These are phyloP conservation scores for Cordyceps javanica DNA, from an alignment of 2,329 filamentous ascomycete genomes.

Conservation along the genomic window DNA sequence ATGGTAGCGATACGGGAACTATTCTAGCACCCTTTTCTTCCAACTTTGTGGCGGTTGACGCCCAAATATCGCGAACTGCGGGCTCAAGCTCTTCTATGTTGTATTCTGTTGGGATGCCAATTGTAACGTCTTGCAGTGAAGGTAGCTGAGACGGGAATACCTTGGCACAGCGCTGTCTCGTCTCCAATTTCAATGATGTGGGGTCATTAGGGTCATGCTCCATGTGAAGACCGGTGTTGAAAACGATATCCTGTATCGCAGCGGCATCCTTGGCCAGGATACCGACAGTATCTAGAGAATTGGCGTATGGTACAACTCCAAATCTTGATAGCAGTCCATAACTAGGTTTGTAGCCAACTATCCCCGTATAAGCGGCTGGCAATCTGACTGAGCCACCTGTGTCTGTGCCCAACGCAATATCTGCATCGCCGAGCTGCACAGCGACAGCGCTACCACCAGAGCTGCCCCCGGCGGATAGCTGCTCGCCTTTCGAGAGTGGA, in stretches of 20 bases:
- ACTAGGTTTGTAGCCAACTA: slow-evolving; percentile 83
- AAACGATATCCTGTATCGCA: slow-evolving; percentile 44
- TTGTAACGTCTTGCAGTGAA: slow-evolving; percentile 32
- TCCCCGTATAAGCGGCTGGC: slow-evolving; percentile 79
- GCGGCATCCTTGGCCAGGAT: slow-evolving; percentile 55
- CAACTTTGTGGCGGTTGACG: slow-evolving; percentile 52
- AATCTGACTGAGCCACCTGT: slow-evolving; percentile 85
- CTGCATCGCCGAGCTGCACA: slow-evolving; percentile 55
- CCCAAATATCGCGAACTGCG: slow-evolving; percentile 65
- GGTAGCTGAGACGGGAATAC: slow-evolving; percentile 20
- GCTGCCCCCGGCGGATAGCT: slow-evolving; percentile 73
- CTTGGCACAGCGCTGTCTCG: slow-evolving; percentile 44
- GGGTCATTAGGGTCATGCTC: slow-evolving; percentile 66
- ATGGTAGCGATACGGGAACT: slow-evolving; percentile 71
- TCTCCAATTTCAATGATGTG: slow-evolving; percentile 56
- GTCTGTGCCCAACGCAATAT: slow-evolving; percentile 78
- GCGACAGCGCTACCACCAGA: slow-evolving; percentile 91
- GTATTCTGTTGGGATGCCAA: slow-evolving; percentile 68
- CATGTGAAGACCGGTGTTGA: slow-evolving; percentile 41
- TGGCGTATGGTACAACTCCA: slow-evolving; percentile 86
- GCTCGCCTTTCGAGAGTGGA: slow-evolving; percentile 29
- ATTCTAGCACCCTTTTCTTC: slow-evolving; percentile 62
- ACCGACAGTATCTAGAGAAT: slow-evolving; percentile 87
- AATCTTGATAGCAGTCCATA: slow-evolving; percentile 82
- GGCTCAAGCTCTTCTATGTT: slow-evolving; percentile 77